Conservation (phyloP, 495 filamentous ascomycete genomes). For the Penicillium alfredii region DNA sequence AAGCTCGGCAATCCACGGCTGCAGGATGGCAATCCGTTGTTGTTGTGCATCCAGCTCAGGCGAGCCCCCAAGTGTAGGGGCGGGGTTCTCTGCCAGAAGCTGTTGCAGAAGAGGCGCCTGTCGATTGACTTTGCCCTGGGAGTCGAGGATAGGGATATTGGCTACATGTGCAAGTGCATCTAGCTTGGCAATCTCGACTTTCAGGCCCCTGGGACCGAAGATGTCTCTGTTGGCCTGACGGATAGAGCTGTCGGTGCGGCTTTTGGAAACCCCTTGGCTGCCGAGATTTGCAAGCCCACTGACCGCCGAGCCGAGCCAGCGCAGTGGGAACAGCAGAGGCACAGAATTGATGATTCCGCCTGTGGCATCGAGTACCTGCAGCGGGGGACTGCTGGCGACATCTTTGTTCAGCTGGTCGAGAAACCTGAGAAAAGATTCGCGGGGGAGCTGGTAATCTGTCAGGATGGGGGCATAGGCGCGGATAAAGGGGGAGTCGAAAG, state of each 20-base stretch:
- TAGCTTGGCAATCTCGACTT: constrained; percentile 18
- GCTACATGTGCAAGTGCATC: constrained; percentile 25
- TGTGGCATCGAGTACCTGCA: constrained; percentile 30
- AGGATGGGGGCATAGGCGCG: constrained; percentile 26
- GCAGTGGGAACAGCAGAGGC: constrained; percentile 26
- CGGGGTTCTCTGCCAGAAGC: constrained; percentile 4
- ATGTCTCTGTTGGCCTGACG: constrained; percentile 25
- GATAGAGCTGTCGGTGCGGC: constrained; percentile 22
- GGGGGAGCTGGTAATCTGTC: constrained; percentile 16
- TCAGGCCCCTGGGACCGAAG: constrained; percentile 22
- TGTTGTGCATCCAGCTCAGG: constrained; percentile 12
- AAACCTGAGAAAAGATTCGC: constrained; percentile 22
- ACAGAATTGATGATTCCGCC: constrained; percentile 27
- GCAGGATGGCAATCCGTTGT: background rate
- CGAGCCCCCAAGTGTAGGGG: background rate
- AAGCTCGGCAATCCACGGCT: constrained; percentile 25
- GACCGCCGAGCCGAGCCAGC: constrained; percentile 22
- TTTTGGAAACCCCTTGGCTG: constrained; percentile 21
- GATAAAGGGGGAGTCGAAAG: constrained; percentile 20
- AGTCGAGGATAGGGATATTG: constrained; percentile 21
- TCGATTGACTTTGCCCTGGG: constrained; percentile 18
- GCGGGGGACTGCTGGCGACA: constrained; percentile 24
- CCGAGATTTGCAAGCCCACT: constrained; percentile 22
- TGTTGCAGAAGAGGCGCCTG: constrained; percentile 14
- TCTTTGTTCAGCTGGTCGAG: constrained; percentile 28